Conservation (phyloP, 1,284 basidiomycete species). For the Chondrostereum purpureum region DNA sequence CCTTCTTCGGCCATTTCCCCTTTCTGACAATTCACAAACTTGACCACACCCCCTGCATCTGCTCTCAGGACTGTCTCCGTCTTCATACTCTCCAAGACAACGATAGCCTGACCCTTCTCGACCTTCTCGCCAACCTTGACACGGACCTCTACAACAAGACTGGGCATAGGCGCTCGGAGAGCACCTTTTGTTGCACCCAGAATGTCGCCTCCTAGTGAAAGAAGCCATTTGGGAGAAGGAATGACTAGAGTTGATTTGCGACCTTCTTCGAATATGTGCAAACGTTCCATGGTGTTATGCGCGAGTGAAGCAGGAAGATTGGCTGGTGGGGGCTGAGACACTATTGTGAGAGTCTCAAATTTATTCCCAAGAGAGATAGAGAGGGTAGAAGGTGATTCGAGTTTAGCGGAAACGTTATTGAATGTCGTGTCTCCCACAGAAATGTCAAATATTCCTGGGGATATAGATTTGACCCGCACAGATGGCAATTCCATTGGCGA, state of each 20-base stretch:
- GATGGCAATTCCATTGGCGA: conserved; percentile 29
- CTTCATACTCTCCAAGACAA: conserved; percentile 94
- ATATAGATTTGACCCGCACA: conserved; percentile 40
- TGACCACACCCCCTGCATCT: conserved; percentile 60
- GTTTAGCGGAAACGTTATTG: conserved; percentile 43
- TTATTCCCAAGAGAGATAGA: conserved; percentile 43
- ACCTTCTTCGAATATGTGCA: conserved; percentile 63
- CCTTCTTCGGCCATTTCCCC: conserved; percentile 90
- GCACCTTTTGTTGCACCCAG: conserved; percentile 46
- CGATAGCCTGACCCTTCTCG: conserved; percentile 73
- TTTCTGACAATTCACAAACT: conserved; percentile 65
- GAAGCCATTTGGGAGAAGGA: conserved; percentile 61
- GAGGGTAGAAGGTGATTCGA: conserved; percentile 45
- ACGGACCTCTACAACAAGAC: conserved; percentile 79
- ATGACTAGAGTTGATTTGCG: conserved; percentile 54
- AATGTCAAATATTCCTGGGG: conserved; percentile 46
- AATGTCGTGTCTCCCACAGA: conserved; percentile 42
- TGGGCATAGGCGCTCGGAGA: conserved; percentile 81
- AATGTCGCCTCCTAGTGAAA: conserved; percentile 53
- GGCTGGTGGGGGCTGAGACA: conserved; percentile 58
- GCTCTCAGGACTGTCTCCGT: conserved; percentile 85
- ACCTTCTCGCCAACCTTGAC: conserved; percentile 73
- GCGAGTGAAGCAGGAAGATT: conserved; percentile 43
- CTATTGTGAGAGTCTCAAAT: conserved; percentile 52
- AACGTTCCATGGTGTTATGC: conserved; percentile 52